Evolutionary conservation across 2,329 filamentous ascomycete genomes (phyloP), one percentile per base, ranked within the genome.

Genomic region (Colletotrichum incanum): DNA sequence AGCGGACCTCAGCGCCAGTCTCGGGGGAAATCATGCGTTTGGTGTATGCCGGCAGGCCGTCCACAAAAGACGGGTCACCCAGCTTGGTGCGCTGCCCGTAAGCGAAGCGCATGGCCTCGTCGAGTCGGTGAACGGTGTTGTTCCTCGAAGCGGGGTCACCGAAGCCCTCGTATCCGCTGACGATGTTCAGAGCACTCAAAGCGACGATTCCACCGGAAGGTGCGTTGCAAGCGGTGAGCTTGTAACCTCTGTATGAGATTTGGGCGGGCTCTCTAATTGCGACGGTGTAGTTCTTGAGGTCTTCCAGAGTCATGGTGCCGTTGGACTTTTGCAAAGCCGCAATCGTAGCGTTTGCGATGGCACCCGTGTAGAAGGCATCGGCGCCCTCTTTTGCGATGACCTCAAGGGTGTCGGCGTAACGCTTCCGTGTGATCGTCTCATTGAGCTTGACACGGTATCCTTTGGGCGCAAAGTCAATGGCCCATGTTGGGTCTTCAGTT

Each of bases 101-200:
- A 0, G 91, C 93, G 78, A 95, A 97, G 9, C 93, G 86, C 72
- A 97, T 93, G 1, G 94, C 92, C 84, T 98, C 94, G 74, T 96
- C 91, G n/a, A 97, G 83, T 0, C 92, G 86, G 79, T 98, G 94
- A 0, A 93, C 94, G 49, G 91, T 94, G 0, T 94, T 79, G 74
- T 88, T 87, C 59, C 84, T 83, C 2, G 85, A 82, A 1, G 84
- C 82, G 1, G 86, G 82, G 16, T 90, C 83, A 23, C 90, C 91
- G 59, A 96, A 91, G 28, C 85, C 86, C 0, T 88, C 83, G 77
- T 94, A 97, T 0, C 93, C 93, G 73, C 92, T 88, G 52, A 96
- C 82, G 31, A 92, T 93, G 70, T 96, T 97, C 76, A 97, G 82
- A 0, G 90, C 88, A n/a, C 90, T 90, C 72, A 95, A 82, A 0